Percentiles rank a stretch among this genome's conserved stretches.
phyloP scores from a whole-genome alignment of 1,284 basidiomycete species.

The Fistulinella cinereoalba region DNA sequence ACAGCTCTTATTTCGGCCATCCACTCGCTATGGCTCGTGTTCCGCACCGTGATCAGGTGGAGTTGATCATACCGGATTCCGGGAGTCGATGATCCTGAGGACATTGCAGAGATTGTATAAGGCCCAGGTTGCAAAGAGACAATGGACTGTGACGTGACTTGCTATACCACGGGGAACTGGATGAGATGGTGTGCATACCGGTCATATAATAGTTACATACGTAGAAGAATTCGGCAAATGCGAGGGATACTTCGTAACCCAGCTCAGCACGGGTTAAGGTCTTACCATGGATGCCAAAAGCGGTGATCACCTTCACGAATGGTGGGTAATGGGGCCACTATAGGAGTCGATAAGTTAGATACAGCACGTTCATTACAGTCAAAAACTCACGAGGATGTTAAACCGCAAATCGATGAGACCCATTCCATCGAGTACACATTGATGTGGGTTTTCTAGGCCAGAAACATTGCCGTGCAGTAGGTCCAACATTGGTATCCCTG shows the following conservation, averaged over 20 bases:
- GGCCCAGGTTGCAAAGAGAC: conserved; percentile 16
- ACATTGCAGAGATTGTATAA: conserved; percentile 17
- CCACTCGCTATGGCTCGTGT: conserved; percentile 29
- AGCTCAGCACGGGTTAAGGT: conserved; percentile 21
- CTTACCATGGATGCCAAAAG: conserved; percentile 18
- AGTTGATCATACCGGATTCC: conserved; percentile 28
- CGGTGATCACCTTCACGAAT: conserved; percentile 26
- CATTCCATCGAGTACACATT: conserved; percentile 24
- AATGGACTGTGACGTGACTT: conserved; percentile 16
- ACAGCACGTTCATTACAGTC: not conserved
- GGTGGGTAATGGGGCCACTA: conserved; percentile 30
- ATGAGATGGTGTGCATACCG: no score
- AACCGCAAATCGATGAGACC: conserved; percentile 15
- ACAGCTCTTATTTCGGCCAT: conserved; percentile 27
- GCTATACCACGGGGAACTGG: no score
- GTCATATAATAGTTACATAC: no score
- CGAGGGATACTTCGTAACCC: conserved; percentile 30
- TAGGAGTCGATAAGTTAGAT: not conserved
- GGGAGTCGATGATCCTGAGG: conserved; percentile 7
- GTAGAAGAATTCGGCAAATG: conserved; percentile 31
- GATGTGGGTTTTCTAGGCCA: conserved; percentile 18
- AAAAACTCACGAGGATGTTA: conserved; percentile 25
- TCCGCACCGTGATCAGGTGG: conserved; percentile 26
- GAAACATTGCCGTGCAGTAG: conserved; percentile 19
- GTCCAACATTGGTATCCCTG: conserved; percentile 25